Conservation (phyloP, 2,329 filamentous ascomycete genomes). For the Fusarium nanum region DNA sequence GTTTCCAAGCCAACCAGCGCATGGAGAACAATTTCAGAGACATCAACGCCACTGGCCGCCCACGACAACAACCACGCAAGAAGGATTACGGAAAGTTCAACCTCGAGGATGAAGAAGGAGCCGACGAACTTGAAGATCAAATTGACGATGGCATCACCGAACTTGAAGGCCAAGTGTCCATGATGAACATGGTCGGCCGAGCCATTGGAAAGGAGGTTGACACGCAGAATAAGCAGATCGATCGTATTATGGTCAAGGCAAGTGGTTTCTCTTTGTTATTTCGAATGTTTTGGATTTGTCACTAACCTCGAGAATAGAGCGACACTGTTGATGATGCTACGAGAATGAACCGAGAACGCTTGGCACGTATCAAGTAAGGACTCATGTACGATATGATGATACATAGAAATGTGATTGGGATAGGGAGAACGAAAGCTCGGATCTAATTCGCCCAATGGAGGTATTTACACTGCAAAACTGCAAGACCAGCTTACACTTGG, state of each 20-base stretch:
- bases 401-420: slow-evolving; percentile 15
- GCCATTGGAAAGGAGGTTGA: slow-evolving; percentile 82
- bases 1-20: slow-evolving; percentile 63
- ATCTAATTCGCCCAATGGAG: slow-evolving; percentile 17
- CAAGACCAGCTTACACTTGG: slow-evolving; percentile 2
- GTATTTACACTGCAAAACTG: background rate
- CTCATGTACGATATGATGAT: background rate
- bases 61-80: slow-evolving; percentile 51
- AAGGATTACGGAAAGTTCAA: slow-evolving; percentile 73
- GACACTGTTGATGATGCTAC: slow-evolving; percentile 86
- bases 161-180: slow-evolving; percentile 75
- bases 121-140: slow-evolving; percentile 58
- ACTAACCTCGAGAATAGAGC: slow-evolving; percentile 66
- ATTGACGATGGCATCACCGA: slow-evolving; percentile 72
- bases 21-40: slow-evolving; percentile 64
- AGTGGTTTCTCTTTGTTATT: slow-evolving; percentile 33
- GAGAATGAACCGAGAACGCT: slow-evolving; percentile 77
- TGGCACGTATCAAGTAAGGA: slow-evolving; percentile 69
- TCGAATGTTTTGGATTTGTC: background rate
- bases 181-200: slow-evolving; percentile 78
- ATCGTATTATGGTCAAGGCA: slow-evolving; percentile 82
- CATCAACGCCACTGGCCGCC: slow-evolving; percentile 48
- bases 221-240: slow-evolving; percentile 79
- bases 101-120: slow-evolving; percentile 76
- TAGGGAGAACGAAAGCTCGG: slow-evolving; percentile 2